Evolutionary conservation across 2,329 filamentous ascomycete genomes (phyloP).

Genomic region (Calonectria pteridis): DNA sequence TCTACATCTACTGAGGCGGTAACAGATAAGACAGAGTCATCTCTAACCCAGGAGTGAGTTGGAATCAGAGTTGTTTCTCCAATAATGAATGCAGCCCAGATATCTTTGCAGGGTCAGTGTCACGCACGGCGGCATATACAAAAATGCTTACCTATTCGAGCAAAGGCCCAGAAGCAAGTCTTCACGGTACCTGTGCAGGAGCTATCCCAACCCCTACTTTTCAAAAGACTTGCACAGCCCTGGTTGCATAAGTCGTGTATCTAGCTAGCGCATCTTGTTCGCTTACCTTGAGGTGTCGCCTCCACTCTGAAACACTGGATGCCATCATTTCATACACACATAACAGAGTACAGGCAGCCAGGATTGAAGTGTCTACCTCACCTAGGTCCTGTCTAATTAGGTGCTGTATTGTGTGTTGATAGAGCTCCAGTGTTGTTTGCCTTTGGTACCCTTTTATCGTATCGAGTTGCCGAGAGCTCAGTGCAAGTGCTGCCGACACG

Average conservation of each 20-base stretch:
- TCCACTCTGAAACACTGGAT: neutral
- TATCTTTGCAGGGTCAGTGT: neutral
- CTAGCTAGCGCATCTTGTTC: neutral
- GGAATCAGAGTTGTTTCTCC: neutral
- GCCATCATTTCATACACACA: slow-evolving; percentile 5
- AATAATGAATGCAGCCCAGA: neutral
- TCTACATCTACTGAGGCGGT: neutral
- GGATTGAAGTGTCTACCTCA: neutral
- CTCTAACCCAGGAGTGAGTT: neutral
- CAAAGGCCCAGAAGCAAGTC: neutral
- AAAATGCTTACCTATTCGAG: neutral
- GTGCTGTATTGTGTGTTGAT: slow-evolving; percentile 1
- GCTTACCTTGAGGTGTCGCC: neutral
- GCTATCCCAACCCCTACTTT: neutral
- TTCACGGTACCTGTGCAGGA: neutral
- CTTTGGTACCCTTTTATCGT: neutral
- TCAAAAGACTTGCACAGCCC: neutral
- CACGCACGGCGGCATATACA: no score
- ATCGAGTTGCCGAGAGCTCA: neutral
- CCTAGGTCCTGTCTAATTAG: neutral
- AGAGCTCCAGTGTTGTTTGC: neutral
- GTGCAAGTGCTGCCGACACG: neutral
- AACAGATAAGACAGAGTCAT: neutral
- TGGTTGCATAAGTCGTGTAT: neutral
- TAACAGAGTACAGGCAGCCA: neutral